A percentile compares a stretch with the other conserved stretches of the same genome.
Evolutionary conservation across 352 stramenopile species (phyloP).

Genomic region (Aphanomyces invadans): DNA sequence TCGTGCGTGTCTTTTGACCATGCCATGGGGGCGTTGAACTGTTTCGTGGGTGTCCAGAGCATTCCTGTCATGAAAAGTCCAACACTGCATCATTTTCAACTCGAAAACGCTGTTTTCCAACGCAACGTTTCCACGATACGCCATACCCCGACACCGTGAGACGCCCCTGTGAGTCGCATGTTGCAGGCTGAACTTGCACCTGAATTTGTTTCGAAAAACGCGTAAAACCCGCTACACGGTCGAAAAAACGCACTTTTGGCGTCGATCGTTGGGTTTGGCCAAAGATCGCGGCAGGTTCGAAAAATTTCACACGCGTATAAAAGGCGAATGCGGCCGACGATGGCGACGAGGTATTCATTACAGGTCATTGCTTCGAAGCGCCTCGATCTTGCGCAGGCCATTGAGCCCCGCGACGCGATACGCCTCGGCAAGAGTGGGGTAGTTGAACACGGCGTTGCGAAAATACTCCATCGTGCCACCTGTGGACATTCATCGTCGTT

Average conservation of each 20-base stretch:
- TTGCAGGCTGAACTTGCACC: no score
- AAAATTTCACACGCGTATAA: neutral
- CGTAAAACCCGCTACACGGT: no score
- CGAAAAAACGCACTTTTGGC: no score
- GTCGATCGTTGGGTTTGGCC: no score
- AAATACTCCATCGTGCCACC: constrained; percentile 76
- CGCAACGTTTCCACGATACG: no score
- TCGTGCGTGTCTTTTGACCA: neutral
- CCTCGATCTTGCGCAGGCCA: constrained; percentile 44
- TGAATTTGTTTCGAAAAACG: no score
- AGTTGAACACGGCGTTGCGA: constrained; percentile 88
- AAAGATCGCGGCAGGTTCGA: neutral
- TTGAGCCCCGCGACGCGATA: constrained; percentile 85
- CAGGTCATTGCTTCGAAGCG: neutral
- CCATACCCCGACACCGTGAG: no score
- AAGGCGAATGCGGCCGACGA: neutral
- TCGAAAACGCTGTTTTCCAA: neutral
- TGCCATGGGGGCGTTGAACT: neutral
- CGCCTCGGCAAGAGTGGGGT: constrained; percentile 85
- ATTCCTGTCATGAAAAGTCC: no score
- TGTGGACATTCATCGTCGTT: no score
- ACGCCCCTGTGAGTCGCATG: no score
- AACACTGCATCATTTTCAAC: neutral
- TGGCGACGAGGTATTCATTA: no score
- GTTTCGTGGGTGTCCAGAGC: no score